Conservation (phyloP, 139 green algal genomes). For the Mesotaenium endlicherianum region DNA sequence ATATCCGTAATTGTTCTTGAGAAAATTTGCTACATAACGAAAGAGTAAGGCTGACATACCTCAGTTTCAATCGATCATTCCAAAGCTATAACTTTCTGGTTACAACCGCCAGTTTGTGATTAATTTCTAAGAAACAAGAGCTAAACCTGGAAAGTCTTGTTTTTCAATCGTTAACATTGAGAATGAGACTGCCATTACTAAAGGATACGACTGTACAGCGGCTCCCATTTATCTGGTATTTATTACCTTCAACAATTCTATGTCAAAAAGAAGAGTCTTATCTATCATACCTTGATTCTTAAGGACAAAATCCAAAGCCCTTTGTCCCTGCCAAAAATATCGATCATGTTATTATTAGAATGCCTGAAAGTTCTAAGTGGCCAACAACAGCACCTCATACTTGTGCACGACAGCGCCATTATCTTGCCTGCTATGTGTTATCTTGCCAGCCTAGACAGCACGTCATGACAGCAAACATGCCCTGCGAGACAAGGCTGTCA, state of each 20-base stretch:
- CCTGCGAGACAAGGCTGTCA: neutral
- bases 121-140: no score
- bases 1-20: no score
- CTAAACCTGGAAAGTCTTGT: no score
- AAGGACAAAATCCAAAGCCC: conserved; percentile 61
- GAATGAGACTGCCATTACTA: neutral
- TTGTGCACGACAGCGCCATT: neutral
- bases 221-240: neutral
- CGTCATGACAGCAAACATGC: neutral
- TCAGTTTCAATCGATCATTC: no score
- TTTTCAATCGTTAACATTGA: no score
- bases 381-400: neutral
- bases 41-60: no score
- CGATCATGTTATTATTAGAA: neutral
- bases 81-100: no score
- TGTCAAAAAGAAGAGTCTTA: conserved; percentile 68
- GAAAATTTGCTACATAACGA: no score
- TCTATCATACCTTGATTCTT: conserved; percentile 64
- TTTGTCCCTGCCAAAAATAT: conserved; percentile 43
- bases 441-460: neutral
- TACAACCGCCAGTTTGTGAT: no score
- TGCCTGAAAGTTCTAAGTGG: neutral
- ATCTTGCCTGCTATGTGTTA: neutral
- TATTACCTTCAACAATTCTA: conserved; percentile 57
- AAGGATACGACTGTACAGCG: neutral